Evolutionary conservation across 345 rosid genomes (phyloP).

Genomic region (Theobroma cacao): DNA sequence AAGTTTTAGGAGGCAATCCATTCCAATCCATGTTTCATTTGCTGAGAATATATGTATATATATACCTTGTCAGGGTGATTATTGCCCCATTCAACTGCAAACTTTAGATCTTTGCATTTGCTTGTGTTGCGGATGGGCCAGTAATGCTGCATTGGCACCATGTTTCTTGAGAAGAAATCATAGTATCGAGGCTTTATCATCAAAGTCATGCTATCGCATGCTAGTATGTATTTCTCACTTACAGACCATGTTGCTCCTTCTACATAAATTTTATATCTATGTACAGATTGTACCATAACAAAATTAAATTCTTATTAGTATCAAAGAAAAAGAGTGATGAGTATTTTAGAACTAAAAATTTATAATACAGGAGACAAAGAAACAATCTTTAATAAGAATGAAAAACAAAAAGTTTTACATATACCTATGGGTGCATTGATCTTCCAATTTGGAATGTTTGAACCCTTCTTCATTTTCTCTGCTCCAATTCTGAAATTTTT

Average conservation of each 20-base stretch:
- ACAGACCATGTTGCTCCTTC: constrained; percentile 43
- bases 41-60: background rate
- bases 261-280: constrained; percentile 34
- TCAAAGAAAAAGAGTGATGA: background rate
- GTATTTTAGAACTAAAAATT: background rate
- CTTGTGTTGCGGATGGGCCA: constrained; percentile 29
- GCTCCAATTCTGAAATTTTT: constrained; percentile 33
- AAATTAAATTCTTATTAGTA: background rate
- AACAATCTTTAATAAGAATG: background rate
- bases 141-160: constrained; percentile 36
- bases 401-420: background rate
- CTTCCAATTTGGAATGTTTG: constrained; percentile 35
- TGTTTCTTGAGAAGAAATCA: constrained; percentile 32
- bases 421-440: constrained; percentile 55
- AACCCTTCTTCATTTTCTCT: constrained; percentile 27
- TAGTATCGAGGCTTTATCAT: constrained; percentile 24
- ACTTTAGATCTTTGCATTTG: constrained; percentile 27
- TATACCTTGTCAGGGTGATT: constrained; percentile 21
- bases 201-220: constrained; percentile 36
- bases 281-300: background rate
- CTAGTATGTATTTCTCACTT: constrained; percentile 41
- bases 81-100: constrained; percentile 42
- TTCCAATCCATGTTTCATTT: background rate
- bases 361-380: background rate
- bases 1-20: background rate